A percentile compares a stretch with the other conserved stretches of the same genome.
Evolutionary conservation across 2,329 filamentous ascomycete genomes (phyloP).

Genomic region (Diaporthe citri): DNA sequence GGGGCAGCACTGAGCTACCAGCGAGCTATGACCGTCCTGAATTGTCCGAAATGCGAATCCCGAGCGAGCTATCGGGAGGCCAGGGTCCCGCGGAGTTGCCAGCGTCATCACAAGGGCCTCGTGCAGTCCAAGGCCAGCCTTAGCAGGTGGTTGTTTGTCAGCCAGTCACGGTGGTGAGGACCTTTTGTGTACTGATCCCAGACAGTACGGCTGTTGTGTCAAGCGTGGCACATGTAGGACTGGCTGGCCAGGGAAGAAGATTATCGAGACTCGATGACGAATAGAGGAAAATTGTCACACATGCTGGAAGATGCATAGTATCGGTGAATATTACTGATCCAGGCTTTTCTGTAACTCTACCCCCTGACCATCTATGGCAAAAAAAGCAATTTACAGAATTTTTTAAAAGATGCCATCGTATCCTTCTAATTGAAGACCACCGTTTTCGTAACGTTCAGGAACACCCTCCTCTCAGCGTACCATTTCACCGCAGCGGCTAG

Average conservation of each 20-base stretch:
- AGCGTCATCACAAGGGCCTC: not conserved
- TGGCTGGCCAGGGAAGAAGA: no score
- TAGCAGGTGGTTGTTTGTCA: not conserved
- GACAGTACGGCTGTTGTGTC: no score
- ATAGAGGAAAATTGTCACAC: not conserved
- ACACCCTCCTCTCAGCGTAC: constrained; percentile 82
- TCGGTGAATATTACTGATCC: not conserved
- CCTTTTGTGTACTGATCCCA: not conserved
- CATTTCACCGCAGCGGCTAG: constrained; percentile 86
- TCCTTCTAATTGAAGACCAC: constrained; percentile 75
- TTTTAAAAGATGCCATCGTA: not conserved
- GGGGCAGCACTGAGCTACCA: not conserved
- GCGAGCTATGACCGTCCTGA: not conserved
- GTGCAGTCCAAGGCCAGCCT: not conserved
- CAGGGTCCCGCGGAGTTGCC: not conserved
- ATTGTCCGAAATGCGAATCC: not conserved
- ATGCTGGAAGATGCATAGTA: not conserved
- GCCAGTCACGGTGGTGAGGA: no score
- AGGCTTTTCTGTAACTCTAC: not conserved
- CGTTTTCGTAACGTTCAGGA: constrained; percentile 84
- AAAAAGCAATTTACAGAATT: not conserved
- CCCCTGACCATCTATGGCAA: not conserved
- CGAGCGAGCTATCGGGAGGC: not conserved
- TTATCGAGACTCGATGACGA: no score
- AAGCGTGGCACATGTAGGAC: no score